Evolutionary conservation across 768 basidiomycete species (phyloP), one percentile per base, ranked within the genome.

Genomic region (Hydnomerulius pinastri): DNA sequence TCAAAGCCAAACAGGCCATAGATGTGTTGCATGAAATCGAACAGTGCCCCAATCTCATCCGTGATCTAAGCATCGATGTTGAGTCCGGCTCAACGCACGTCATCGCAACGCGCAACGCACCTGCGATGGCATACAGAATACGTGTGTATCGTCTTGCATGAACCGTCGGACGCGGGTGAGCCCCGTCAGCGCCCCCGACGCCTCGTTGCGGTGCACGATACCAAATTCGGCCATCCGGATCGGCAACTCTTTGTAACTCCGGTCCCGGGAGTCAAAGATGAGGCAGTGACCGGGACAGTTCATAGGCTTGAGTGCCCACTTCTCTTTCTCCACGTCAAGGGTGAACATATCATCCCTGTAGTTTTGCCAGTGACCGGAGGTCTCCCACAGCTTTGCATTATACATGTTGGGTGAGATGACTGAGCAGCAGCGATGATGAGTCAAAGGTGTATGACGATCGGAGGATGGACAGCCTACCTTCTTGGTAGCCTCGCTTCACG

Each of bases 201-300:
- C 95, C 68, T 98, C 97, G 62, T 98, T 99, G 50, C 96, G 78
- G 69, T 98, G 97, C 45, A 98, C 79, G 57, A 98, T 92, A 58
- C 97, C 97, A 63, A 99, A 99, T 66, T 99, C 97, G 5, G 96
- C 96, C 89, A 98, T 93, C 23, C 97, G 86, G 57, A 99, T 86
- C 7, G 97, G 97, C 12, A 98, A 79, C 69, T 99, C 97, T 67
- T 86, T 90, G 75, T 98, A 98, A 53, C 85, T 87, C 55, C 97
- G 84, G 68, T 97, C 95, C 50, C 91, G 80, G 21, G 90, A 88
- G 71, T 93, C 96, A 64, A 98, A 99, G 59, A 99, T 91, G 43
- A 98, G 70, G 69, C 91, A 94, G 68, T 98, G 97, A 5, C 95
- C 95, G 0, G 91, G 97, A 74, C 97, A 98, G 71, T 99, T 99